Percentiles rank a stretch among this genome's conserved stretches.
Conservation (phyloP, 192 early-diverging fungal species). For the Paraglomus occultum region DNA sequence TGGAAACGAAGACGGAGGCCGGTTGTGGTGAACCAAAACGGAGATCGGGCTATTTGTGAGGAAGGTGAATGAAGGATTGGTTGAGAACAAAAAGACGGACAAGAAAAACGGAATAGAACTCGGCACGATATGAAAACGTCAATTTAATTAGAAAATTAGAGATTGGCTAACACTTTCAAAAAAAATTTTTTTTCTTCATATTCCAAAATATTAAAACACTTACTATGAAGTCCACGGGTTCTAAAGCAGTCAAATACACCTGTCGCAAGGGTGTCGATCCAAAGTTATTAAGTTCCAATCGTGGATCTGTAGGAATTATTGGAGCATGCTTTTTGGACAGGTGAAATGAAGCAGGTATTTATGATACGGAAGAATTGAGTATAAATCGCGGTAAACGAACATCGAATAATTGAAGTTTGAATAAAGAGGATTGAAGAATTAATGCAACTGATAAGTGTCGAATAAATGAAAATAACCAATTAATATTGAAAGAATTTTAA, state of each 20-base stretch:
- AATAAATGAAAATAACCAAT: no score
- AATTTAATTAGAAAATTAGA: no score
- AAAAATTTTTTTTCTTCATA: no score
- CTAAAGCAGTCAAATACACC: neutral
- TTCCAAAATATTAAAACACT: neutral
- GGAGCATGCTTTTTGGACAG: neutral
- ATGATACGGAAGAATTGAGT: no score
- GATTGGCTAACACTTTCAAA: no score
- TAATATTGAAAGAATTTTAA: no score
- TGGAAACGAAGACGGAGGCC: conserved; percentile 37
- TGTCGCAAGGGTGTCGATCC: neutral
- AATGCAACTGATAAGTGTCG: no score
- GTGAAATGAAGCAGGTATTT: no score
- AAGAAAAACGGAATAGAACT: neutral
- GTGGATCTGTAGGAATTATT: conserved; percentile 4
- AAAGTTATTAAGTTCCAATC: neutral
- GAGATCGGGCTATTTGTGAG: neutral
- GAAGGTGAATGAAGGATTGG: neutral
- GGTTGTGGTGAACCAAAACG: conserved; percentile 34
- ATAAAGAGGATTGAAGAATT: no score
- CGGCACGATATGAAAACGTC: neutral
- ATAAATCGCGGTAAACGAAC: no score
- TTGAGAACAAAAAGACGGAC: neutral
- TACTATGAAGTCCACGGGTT: conserved; percentile 18
- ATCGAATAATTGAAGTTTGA: no score